Conservation (phyloP, 2,329 filamentous ascomycete species). For the Nemania sp. region DNA sequence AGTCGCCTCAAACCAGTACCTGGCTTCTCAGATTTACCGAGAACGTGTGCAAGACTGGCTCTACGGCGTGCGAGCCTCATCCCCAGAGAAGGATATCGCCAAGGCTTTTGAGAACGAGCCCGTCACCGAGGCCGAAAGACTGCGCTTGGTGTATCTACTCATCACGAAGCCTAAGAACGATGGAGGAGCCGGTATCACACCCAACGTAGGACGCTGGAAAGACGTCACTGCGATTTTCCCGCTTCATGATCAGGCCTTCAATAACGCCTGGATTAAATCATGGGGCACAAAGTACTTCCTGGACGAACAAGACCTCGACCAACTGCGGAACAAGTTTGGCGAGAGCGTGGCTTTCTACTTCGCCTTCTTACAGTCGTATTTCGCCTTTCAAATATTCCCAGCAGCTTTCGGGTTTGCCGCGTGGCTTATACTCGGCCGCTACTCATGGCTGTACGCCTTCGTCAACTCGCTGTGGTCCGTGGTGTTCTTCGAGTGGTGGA, state of each 20-base stretch:
- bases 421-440: slow-evolving; percentile 83
- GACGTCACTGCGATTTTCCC: slow-evolving; percentile 75
- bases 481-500: slow-evolving; percentile 94
- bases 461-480: slow-evolving; percentile 84
- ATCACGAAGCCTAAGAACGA: slow-evolving; percentile 74
- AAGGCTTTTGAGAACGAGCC: slow-evolving; percentile 72
- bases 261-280: slow-evolving; percentile 73
- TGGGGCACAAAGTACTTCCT: slow-evolving; percentile 74
- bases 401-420: slow-evolving; percentile 75
- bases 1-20: slow-evolving; percentile 72
- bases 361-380: slow-evolving; percentile 90
- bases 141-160: slow-evolving; percentile 85
- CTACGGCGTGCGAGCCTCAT: slow-evolving; percentile 77
- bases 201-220: slow-evolving; percentile 70
- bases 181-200: slow-evolving; percentile 78
- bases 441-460: slow-evolving; percentile 79
- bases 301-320: slow-evolving; percentile 67
- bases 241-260: slow-evolving; percentile 76
- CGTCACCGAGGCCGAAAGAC: slow-evolving; percentile 82
- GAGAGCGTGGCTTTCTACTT: slow-evolving; percentile 94
- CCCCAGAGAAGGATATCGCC: slow-evolving; percentile 73
- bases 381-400: slow-evolving; percentile 80
- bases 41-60: slow-evolving; percentile 93
- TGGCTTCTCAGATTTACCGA: slow-evolving; percentile 81
- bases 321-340: slow-evolving; percentile 76